Evolutionary conservation across 1,284 basidiomycete genomes (phyloP), one percentile per base, ranked within the genome.

Genomic region (Austroboletus novae-zelandiae): DNA sequence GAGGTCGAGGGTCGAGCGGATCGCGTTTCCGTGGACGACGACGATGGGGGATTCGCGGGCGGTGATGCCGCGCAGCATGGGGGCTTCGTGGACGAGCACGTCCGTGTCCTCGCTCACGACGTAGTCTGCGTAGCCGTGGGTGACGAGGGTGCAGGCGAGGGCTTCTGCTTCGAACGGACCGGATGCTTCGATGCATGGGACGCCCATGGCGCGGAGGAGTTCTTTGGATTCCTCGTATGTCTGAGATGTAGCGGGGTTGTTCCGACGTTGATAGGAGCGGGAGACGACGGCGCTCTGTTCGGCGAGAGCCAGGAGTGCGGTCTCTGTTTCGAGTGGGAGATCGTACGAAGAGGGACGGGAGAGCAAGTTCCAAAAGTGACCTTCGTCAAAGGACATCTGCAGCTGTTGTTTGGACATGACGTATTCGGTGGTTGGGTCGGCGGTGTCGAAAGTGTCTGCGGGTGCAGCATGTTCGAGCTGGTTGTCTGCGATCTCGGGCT

Each of bases 31-130:
- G n/a, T 80, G 81, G 45, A 93, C 74, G 40, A 85, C 54, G 31
- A 77, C 64, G 2, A 95, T 74, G 1, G 89, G 84, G 2, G 73
- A 74, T 15, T 70, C 65, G 3, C 78, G 73, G 37, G 72, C 77
- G 9, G 87, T 82, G 41, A 93, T 70, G 63, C 90, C 88, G 29
- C 89, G 85, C 9, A 95, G 63, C 39, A 95, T 74, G 0, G 91
- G 88, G 0, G 82, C 91, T 60, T 85, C 83, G 65, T 89, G 91
- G 3, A 89, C 73, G 25, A 91, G 72, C 9, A 91, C 89, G 58
- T 91, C 89, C 15, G 89, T 91, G 67, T 95, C 92, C 70, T 95
- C 92, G 51, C 88, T 94, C 2, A 81, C 89, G 15, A 94, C 92
- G 61, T 81, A 92, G 67, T 94, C 90, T 0, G 88, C 92, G 37